A percentile compares a stretch with the other conserved stretches of the same genome.
Conservation (phyloP, 2,329 filamentous ascomycete species). For the Cladosporium oxysporum region DNA sequence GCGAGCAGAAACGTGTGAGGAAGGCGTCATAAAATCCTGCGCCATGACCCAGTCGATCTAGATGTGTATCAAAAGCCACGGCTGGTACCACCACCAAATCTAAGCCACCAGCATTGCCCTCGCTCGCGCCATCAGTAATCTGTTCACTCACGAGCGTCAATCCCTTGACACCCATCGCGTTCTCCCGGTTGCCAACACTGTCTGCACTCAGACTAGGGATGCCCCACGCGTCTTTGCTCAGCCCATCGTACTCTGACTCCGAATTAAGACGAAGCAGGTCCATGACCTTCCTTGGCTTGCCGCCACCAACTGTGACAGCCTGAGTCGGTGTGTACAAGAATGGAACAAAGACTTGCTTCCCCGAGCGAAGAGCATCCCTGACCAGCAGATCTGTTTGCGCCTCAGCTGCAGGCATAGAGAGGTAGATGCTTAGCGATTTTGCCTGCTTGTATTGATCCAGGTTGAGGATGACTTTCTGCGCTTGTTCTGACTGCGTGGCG, state of each 20-base stretch:
- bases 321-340: slow-evolving; percentile 68
- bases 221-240: slow-evolving; percentile 83
- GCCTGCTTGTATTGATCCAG: slow-evolving; percentile 76
- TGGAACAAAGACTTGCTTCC: slow-evolving; percentile 88
- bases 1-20: slow-evolving; percentile 67
- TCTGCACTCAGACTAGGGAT: slow-evolving; percentile 79
- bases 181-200: slow-evolving; percentile 66
- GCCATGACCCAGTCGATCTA: slow-evolving; percentile 84
- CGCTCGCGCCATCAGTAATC: slow-evolving; percentile 26
- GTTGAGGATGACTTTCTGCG: slow-evolving; percentile 64
- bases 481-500: slow-evolving; percentile 67
- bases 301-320: neutral
- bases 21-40: slow-evolving; percentile 98
- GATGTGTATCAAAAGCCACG: slow-evolving; percentile 78
- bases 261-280: slow-evolving; percentile 85
- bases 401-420: slow-evolving; percentile 89
- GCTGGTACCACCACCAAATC: slow-evolving; percentile 91
- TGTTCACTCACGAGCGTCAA: slow-evolving; percentile 38
- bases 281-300: slow-evolving; percentile 68
- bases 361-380: slow-evolving; percentile 70
- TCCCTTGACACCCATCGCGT: slow-evolving; percentile 70
- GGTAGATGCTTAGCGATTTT: slow-evolving; percentile 76
- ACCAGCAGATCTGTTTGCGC: slow-evolving; percentile 83
- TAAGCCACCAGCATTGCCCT: slow-evolving; percentile 49
- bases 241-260: slow-evolving; percentile 72